A percentile compares a stretch with the other conserved stretches of the same genome.
Evolutionary conservation across 495 filamentous ascomycete species (phyloP).

Genomic region (Schizothecium vesticola): DNA sequence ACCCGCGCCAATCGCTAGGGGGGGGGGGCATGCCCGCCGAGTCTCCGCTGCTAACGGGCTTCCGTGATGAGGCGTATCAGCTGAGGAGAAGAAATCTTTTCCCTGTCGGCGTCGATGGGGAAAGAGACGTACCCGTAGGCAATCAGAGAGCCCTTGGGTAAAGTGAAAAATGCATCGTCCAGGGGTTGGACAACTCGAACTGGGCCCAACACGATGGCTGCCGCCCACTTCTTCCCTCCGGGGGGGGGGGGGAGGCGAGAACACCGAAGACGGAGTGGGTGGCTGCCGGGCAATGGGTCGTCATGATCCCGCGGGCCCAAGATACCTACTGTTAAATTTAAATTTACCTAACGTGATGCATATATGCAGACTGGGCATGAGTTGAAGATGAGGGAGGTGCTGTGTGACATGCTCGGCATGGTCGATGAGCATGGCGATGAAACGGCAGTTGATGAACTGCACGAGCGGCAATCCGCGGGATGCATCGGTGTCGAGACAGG

Average conservation of each 20-base stretch:
- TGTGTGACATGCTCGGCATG: neutral
- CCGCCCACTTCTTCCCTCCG: neutral
- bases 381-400: neutral
- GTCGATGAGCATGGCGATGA: neutral
- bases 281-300: neutral
- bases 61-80: slow-evolving; percentile 20
- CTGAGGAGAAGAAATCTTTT: slow-evolving; percentile 31
- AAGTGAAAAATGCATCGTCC: neutral
- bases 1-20: slow-evolving; percentile 31
- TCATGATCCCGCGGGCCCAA: neutral
- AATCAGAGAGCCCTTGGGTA: neutral
- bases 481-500: neutral
- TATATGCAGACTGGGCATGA: neutral
- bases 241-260: neutral
- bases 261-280: neutral
- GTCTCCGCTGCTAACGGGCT: slow-evolving; percentile 20
- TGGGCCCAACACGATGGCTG: neutral
- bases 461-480: neutral
- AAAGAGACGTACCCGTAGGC: neutral
- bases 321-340: neutral
- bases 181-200: neutral
- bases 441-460: neutral
- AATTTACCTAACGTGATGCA: neutral
- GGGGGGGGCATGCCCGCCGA: slow-evolving; percentile 15
- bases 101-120: slow-evolving; percentile 1